Evolutionary conservation across 495 filamentous ascomycete species (phyloP), one percentile per base, ranked within the genome.

Genomic region (Penicillium flavigenum): DNA sequence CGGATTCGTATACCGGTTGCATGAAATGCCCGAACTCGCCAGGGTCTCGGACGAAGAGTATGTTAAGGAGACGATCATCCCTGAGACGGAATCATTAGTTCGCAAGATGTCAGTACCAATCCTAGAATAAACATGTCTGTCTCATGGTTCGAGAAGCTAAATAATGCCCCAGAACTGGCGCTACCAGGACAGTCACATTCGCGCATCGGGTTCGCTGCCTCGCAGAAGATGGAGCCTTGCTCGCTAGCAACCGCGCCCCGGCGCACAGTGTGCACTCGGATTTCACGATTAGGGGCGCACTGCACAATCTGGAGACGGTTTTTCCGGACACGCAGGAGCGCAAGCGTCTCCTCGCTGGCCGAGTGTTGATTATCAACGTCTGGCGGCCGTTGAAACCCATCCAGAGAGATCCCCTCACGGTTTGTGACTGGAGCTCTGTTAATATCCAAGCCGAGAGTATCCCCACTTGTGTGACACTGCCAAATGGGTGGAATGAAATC

Each of bases 341-440:
- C 1, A 75, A 80, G 9, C 66, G 72, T 61, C 74, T 85, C 1
- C 60, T 84, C 5, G 67, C 79, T 55, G 73, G 76, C 17, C 79
- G 83, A 2, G 79, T 81, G 38, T 76, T 85, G 65, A 81, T 85
- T 69, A 83, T 87, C 68, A 86, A 87, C 57, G 83, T 86, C 48
- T 87, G 84, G 85, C 79, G 85, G 6, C 84, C 85, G 0, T 81
- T 87, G 62, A 78, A 78, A 63, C 75, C 72, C 1, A 73, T 85
- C 22, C 62, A 69, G 47, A 72, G 76, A 38, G 81, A 85, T 59
- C 81, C 83, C 3, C 73, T 86, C 0, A 78, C 76, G 4, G 61
- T 84, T 5, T 67, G 62, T 50, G 73, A 74, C 57, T 64, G 63
- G 47, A 41, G 20, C 3, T 56, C 63, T 9, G 48, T 74, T 16